Base-by-base conservation (phyloP, 768 basidiomycete species). In the Daedaleopsis sinensis region DNA sequence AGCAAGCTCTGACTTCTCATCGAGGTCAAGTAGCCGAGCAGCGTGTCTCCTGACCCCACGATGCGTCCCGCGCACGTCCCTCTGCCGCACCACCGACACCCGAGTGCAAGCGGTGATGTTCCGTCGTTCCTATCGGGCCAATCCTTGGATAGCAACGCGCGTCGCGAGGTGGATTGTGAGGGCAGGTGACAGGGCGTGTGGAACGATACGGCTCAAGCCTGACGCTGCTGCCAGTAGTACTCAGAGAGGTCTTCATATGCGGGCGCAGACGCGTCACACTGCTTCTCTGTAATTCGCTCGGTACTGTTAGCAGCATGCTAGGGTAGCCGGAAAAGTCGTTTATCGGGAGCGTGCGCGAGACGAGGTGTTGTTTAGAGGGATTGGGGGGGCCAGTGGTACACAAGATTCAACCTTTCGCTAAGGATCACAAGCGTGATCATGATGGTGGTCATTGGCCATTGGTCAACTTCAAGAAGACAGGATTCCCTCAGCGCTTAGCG, bases 1-100 rank as follows among this genome's bases (percentile, higher is more conserved):
- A 93, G 75, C 37, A 99, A 99, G 83, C 72, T 96, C 94, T 70
- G 97, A 98, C 69, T 93, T 93, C 73, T 94, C 73, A 95, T 85
- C 15, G 87, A 81, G 35, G 89, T 78, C 4, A 89, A 83, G 73
- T 91, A 96, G 2, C 90, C 90, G 51, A 98, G 82, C n/a, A 93
- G 76, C 61, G 78, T 75, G 67, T 89, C 85, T 90, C 90, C 63
- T 87, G 85, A 57, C 77, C 79, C n/a, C 70, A 68, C 56, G 72
- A 66, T 66, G 5, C 21, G 23, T 6, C 23, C 18, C 36, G 59
- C 57, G 24, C 61, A 35, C 18, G 39, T 23, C 18, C 53, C 36
- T 37, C 50, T 58, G 16, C 59, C 49, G 24, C 50, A 39, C 11
- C 47, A 36, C 32, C 27, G 51, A 19, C 49, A 53, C 56, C 62